Evolutionary conservation across 257 asterid species (phyloP).

Genomic region (Nicotiana otophora): DNA sequence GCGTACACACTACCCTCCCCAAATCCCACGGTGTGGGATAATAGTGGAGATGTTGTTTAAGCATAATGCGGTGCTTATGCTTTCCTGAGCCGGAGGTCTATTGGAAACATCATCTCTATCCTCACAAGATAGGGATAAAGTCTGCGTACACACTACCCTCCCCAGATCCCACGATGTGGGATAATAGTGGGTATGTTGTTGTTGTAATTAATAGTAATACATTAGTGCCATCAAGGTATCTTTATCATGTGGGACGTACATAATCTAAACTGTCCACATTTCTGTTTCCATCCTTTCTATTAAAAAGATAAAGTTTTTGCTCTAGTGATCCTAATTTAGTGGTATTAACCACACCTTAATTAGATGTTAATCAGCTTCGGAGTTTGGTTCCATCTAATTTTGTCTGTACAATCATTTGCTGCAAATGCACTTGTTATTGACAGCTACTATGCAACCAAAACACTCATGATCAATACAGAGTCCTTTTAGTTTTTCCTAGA

Average conservation of each 20-base stretch:
- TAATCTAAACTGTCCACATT: constrained; percentile 20
- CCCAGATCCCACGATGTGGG: too few species aligned
- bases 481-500: not conserved
- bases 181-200: too few species aligned
- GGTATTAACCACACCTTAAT: not conserved
- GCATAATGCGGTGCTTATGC: too few species aligned
- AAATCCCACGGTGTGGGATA: too few species aligned
- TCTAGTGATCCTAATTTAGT: not conserved
- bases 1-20: too few species aligned
- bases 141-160: too few species aligned
- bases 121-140: too few species aligned
- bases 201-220: not conserved
- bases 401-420: not conserved
- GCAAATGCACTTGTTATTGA: not conserved
- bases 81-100: too few species aligned
- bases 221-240: constrained; percentile 10
- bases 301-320: not conserved
- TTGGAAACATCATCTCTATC: too few species aligned
- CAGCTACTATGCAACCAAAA: not conserved
- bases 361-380: not conserved
- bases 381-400: not conserved
- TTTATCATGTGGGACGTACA: constrained; percentile 13
- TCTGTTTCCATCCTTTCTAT: not conserved
- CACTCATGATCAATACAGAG: not conserved
- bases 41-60: too few species aligned